Base-by-base conservation (phyloP, 2,329 filamentous ascomycete genomes). In the Pestalotiopsis sp. region DNA sequence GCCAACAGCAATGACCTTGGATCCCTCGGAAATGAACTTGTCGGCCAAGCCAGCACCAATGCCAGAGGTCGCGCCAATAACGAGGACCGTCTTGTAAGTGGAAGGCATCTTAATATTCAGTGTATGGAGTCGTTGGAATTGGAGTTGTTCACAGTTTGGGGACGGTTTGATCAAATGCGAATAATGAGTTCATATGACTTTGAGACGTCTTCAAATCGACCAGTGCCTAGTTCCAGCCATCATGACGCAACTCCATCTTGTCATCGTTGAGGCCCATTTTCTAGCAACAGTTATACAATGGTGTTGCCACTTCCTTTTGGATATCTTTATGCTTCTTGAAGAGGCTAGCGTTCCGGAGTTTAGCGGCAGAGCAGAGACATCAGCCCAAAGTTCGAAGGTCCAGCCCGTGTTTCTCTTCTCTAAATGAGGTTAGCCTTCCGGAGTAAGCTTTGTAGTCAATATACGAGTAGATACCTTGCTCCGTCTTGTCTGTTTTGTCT, bases 1-100 rank as follows among this genome's bases (percentile, higher is more conserved):
- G n/a, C 87, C 88, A 7, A 88, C 85, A 5, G 82, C 86, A 45
- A 88, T 85, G 41, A 90, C 86, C 70, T 85, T 84, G 65, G 83
- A 78, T 59, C 84, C 86, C 66, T 82, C 77, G 4, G 80, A 72
- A 49, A 89, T 76, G 73, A 77, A 74, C 61, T 75, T 75, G 70
- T 76, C 75, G 2, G 76, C 75, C 64, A 77, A 70, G 20, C 73
- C 76, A 0, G 72, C 68, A 5, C 76, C 76, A 27, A 77, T 73
- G 68, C 76, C 76, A 6, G 76, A 73, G 3, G 76, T 77, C 38
- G 75, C 75, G 59, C 76, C 76, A 20, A 77, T 67, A 56, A 77
- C 60, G 64, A 77, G 74, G 5, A 75, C 76, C 0, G 70, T 75
- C 67, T 77, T 77, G 67, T 77, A 77, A 4, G 72, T 69, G 58